Base-by-base conservation (phyloP, 2,329 filamentous ascomycete genomes). In the Ambrosiella xylebori region DNA sequence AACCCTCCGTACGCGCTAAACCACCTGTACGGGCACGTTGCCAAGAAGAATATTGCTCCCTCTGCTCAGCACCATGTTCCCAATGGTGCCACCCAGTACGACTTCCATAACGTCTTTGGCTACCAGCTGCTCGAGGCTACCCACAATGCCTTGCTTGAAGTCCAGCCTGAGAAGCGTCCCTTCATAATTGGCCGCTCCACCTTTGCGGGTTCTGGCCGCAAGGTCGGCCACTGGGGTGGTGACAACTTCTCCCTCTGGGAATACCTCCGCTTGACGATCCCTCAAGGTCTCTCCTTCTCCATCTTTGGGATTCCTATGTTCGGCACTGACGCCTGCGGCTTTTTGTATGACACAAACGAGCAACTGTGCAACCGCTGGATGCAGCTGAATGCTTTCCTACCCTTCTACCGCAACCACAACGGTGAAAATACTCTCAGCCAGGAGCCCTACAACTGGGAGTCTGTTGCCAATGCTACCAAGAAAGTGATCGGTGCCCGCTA, bases 111-210 rank as follows among this genome's bases (percentile, higher is more conserved):
- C 65, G 70, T 93, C 1, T 91, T 76, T 65, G 86, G 86, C 0
- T 77, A 86, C 64, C 81, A 84, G 66, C 86, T 90, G 63, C 73
- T 88, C 59, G 85, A 85, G 61, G 85, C 86, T 8, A 93, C 88
- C 0, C 88, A 88, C 66, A 71, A 84, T 52, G 85, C 81, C 59
- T 77, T 93, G 38, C 71, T 83, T 2, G 67, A 73, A 1, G 73
- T 86, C 15, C 79, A 80, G 61, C 80, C 84, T 0, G 74, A 71
- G 12, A 85, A 86, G 67, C 81, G 88, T 0, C 88, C 88, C 0
- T 87, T 94, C 69, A 85, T 95, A 65, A 88, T 95, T 64, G 86
- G 85, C 0, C 82, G 88, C 13, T 87, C 84, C 44, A 93, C 87
- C 1, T 93, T 91, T 65, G 77, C 86, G 8, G 87, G 88, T 2